Base-by-base conservation (phyloP, 441 rosid species). In the Gossypium schwendimanii region DNA sequence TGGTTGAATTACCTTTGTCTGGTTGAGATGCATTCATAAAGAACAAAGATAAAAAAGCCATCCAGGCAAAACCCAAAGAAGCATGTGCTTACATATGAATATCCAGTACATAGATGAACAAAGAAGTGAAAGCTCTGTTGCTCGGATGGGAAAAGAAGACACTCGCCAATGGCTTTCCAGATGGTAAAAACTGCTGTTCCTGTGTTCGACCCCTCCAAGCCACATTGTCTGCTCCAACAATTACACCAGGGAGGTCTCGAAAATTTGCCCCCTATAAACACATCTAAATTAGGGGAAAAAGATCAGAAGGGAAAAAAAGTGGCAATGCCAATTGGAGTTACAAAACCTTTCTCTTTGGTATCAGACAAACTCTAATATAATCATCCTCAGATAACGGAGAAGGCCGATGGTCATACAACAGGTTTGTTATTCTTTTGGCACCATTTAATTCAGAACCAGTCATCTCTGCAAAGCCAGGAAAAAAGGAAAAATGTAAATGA, bases 161-260 rank as follows among this genome's bases (percentile, higher is more conserved):
- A 67, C 87, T 80, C 81, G 90, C 97, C 92, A 94, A 63, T 60
- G 87, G 89, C 80, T 75, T 90, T 78, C 98, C 98, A 24, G 96
- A 94, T 47, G 95, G 97, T 72, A 93, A 84, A 60, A 84, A 14
- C 58, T 73, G 66, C 57, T 85, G 81, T 73, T 82, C 72, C 76
- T 77, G 73, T 18, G 70, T 74, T 78, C 85, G 87, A 80, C 85
- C 94, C 63, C 89, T 86, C 66, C 78, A 79, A 5, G 61, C 92
- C 70, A 90, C 89, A 77, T 87, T 89, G 77, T 93, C 88, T 18
- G 58, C 18, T 78, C 87, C 91, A 65, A 94, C 87, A 67, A 87
- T 74, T 72, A 91, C 58, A 52, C 98, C 97, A 0, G 94, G 95
- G 73, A 94, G 93, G 76, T 89, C 93, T 85, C 97, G 84, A 73